Percentiles rank a stretch among this genome's conserved stretches.
phyloP scores from a whole-genome alignment of 805 yeast genomes.

The Kodamaea jinghongensis region DNA sequence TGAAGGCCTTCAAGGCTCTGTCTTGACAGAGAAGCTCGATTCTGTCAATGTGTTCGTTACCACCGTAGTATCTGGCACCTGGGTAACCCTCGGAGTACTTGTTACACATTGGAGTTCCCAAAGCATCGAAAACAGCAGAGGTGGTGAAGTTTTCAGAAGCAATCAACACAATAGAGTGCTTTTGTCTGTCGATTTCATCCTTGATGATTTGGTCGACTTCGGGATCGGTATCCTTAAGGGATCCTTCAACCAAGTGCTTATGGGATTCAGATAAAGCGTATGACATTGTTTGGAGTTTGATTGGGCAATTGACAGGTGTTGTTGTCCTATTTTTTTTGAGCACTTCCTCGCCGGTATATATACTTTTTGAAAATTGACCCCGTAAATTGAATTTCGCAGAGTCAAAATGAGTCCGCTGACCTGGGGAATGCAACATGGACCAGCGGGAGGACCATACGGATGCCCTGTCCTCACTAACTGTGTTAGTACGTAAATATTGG shows the following conservation, averaged over 20 bases:
- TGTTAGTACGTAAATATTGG: too few relatives aligned
- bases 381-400: constrained; percentile 3
- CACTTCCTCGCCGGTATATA: constrained; percentile 4
- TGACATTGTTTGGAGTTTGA: constrained; percentile 22
- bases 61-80: constrained; percentile 97
- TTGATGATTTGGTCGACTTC: constrained; percentile 78
- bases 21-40: constrained; percentile 87
- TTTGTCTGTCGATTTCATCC: constrained; percentile 81
- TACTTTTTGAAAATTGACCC: background rate
- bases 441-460: too few relatives aligned
- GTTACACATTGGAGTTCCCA: constrained; percentile 96
- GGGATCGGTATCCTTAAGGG: constrained; percentile 71
- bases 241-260: constrained; percentile 55
- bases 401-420: constrained; percentile 6
- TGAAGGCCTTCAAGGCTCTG: constrained; percentile 85
- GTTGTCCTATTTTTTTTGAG: background rate
- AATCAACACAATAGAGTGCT: constrained; percentile 85
- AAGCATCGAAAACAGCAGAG: constrained; percentile 86
- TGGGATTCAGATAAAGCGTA: constrained; percentile 51
- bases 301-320: too few relatives aligned
- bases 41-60: constrained; percentile 90
- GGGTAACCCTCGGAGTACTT: constrained; percentile 99
- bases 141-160: constrained; percentile 97
- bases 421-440: background rate
- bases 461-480: too few relatives aligned